Evolutionary conservation across 2,329 filamentous ascomycete species (phyloP), one percentile per base, ranked within the genome.

Genomic region (Pezicula radicicola): DNA sequence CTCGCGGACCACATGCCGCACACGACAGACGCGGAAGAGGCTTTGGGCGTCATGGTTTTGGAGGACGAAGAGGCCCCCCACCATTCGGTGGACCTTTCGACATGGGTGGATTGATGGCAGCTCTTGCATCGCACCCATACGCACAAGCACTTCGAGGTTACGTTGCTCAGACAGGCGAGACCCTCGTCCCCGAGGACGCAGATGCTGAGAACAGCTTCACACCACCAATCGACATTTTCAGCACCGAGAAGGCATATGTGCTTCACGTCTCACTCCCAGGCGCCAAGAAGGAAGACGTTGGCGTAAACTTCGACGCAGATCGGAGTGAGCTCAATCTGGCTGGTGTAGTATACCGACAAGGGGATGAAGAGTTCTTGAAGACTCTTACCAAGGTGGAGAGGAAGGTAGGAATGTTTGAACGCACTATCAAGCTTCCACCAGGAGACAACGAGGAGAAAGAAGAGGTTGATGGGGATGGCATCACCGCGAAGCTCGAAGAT

Each of bases 401-500:
- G 48, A 83, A 84, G 64, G 80, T 91, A 2, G 90, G 90, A 21
- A 75, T 85, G 18, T 94, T 95, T 61, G 84, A 90, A 70, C 78
- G 88, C 52, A 83, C 80, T 62, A 74, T 95, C 45, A 76, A 77
- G 27, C 74, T 95, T 25, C 80, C 66, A 63, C 37, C 77, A 73
- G 15, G 78, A 72, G 16, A 74, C 7, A 33, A 13, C 71, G 42
- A 74, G 8, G 76, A 76, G 28, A 80, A 81, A 28, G 83, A 84
- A 7, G 76, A 79, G 56, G 74, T 94, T 15, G 85, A 91, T 61
- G 80, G 76, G 1, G 78, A 85, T 46, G 75, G 71, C 21, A 93
- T 94, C 63, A 79, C 76, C 2, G 89, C 89, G 3, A 90, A 84
- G 71, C 77, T 95, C 70, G 87, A 91, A 68, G 87, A 94, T 65